phyloP scores from a whole-genome alignment of 1,284 basidiomycete genomes.

The Tranzscheliella williamsii region DNA sequence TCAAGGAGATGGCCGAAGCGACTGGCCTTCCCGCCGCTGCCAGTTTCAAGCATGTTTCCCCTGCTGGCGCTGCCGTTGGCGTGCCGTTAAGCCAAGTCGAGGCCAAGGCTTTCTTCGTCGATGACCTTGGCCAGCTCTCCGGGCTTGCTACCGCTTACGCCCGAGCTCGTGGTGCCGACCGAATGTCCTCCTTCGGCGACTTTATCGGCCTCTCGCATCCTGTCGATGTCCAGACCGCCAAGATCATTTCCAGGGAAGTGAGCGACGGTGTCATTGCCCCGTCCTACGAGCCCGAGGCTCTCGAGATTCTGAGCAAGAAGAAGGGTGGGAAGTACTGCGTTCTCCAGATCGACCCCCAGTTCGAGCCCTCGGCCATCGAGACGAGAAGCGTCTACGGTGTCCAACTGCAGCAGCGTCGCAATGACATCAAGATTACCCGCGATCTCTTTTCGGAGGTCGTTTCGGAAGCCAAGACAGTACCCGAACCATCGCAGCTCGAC shows the following conservation, averaged over 20 bases:
- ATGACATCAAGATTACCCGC: conserved; percentile 84
- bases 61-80: conserved; percentile 80
- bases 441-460: conserved; percentile 86
- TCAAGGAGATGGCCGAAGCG: conserved; percentile 87
- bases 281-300: conserved; percentile 82
- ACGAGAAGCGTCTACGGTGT: conserved; percentile 95
- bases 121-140: conserved; percentile 86
- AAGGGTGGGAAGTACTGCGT: conserved; percentile 99
- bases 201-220: conserved; percentile 92
- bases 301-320: conserved; percentile 91
- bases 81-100: conserved; percentile 77
- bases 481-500: conserved; percentile 51
- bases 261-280: conserved; percentile 98
- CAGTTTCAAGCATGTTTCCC: conserved; percentile 99
- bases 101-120: conserved; percentile 94
- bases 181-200: conserved; percentile 99
- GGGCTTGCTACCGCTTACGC: conserved; percentile 91
- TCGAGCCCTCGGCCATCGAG: conserved; percentile 66
- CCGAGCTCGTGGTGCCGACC: conserved; percentile 92
- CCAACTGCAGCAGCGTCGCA: conserved; percentile 85
- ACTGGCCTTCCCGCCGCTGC: conserved; percentile 85
- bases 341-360: conserved; percentile 65
- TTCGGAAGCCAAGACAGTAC: conserved; percentile 76
- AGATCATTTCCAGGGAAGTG: conserved; percentile 95
- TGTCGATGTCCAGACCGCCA: conserved; percentile 90